A percentile compares a stretch with the other conserved stretches of the same genome.
phyloP scores from a whole-genome alignment of 2,329 filamentous ascomycete genomes.

The Phyllosticta paracitricarpa region DNA sequence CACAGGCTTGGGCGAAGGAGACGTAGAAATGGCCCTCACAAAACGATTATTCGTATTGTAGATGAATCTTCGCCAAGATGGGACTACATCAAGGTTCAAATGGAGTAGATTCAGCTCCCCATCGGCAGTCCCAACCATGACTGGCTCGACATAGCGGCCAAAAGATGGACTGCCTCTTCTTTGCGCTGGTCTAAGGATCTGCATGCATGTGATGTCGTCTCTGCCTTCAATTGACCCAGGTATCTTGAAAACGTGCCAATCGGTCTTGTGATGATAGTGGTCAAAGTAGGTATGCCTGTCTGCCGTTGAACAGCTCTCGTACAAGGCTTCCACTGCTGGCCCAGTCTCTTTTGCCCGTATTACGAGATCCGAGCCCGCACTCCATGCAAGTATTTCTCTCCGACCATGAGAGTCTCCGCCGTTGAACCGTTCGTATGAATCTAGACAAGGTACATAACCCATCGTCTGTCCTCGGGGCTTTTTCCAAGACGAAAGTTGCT shows the following conservation, averaged over 20 bases:
- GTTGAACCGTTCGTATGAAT: conserved; percentile 46
- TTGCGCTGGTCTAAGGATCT: conserved; percentile 39
- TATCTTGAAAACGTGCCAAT: conserved; percentile 45
- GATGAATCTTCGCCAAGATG: conserved; percentile 16
- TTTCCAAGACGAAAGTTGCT: conserved; percentile 20
- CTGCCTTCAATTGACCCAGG: conserved; percentile 40
- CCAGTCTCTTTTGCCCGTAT: conserved; percentile 40
- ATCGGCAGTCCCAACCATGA: conserved; percentile 48
- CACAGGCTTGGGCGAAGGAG: conserved; percentile 29
- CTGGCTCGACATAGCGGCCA: conserved; percentile 4
- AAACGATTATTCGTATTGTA: conserved; percentile 34
- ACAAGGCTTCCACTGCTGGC: conserved; percentile 14
- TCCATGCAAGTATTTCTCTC: conserved; percentile 49
- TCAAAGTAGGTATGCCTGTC: conserved; percentile 20
- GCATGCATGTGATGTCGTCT: conserved; percentile 51
- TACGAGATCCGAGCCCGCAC: conserved; percentile 48
- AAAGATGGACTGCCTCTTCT: conserved; percentile 19
- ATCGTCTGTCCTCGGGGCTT: conserved; percentile 41
- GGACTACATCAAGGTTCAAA: background rate
- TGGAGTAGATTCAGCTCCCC: conserved; percentile 36
- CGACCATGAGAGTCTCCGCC: conserved; percentile 32
- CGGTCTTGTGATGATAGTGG: conserved; percentile 23
- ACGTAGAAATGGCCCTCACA: conserved; percentile 41
- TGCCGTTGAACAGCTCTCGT: conserved; percentile 16
- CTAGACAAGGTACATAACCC: conserved; percentile 49